phyloP scores from a whole-genome alignment of 1,284 basidiomycete species.

The Malassezia globosa region DNA sequence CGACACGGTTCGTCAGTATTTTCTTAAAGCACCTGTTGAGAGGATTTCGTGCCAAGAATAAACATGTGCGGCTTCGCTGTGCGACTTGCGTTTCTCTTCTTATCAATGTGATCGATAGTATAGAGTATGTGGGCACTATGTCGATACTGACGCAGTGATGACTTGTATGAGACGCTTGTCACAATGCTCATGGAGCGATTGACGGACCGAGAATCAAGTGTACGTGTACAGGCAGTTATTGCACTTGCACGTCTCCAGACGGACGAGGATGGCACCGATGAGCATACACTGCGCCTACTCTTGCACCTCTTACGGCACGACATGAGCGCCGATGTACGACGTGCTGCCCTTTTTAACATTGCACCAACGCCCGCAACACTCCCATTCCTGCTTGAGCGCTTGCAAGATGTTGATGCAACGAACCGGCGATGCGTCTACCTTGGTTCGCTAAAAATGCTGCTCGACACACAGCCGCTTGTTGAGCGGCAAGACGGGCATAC shows the following conservation, averaged over 20 bases:
- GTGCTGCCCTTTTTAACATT: constrained; percentile 70
- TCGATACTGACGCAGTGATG: constrained; percentile 57
- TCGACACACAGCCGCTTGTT: constrained; percentile 18
- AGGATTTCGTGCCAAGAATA: constrained; percentile 81
- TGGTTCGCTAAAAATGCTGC: constrained; percentile 40
- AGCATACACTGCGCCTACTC: constrained; percentile 59
- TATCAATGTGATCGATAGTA: constrained; percentile 24
- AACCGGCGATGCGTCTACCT: constrained; percentile 73
- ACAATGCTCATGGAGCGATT: constrained; percentile 64
- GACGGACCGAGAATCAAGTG: constrained; percentile 70
- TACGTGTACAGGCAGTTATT: constrained; percentile 73
- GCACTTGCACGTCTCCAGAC: constrained; percentile 73
- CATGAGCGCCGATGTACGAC: constrained; percentile 61
- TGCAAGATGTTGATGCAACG: constrained; percentile 71
- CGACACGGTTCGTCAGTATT: constrained; percentile 60
- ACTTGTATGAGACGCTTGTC: constrained; percentile 62
- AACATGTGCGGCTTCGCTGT: constrained; percentile 69
- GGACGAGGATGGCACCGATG: constrained; percentile 47
- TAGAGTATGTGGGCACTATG: constrained; percentile 15
- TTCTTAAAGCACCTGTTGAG: constrained; percentile 67
- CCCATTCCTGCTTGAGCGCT: constrained; percentile 62
- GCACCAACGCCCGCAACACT: constrained; percentile 57
- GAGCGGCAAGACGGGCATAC: constrained; percentile 10
- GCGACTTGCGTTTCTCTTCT: constrained; percentile 57
- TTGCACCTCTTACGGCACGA: constrained; percentile 66